Evolutionary conservation across 2,329 filamentous ascomycete species (phyloP), one percentile per base, ranked within the genome.

Genomic region (Dactylellina leptospora): DNA sequence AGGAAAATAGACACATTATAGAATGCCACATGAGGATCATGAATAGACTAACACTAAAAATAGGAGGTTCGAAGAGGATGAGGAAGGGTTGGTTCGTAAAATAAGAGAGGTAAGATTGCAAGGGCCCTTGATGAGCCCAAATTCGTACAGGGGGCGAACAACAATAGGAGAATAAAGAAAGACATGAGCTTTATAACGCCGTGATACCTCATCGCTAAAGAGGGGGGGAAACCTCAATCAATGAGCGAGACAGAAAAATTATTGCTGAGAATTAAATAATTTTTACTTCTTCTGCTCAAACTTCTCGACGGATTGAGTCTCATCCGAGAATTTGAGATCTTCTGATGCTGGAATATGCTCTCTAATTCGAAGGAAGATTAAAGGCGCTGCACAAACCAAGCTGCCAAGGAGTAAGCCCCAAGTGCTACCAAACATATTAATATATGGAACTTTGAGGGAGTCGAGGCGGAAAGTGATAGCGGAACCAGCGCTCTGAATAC

Each of bases 401-500:
- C 89, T 88, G n/a, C 84, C 89, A 0, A 84, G 85, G 11, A 96
- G 85, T 1, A 96, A 83, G 56, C 83, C 91, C 92, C 92, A 96
- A 81, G 87, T 87, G 42, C 84, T 83, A 4, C 83, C 90, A 76
- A 96, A 93, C 76, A 92, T 86, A 75, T 84, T 85, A 82, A 89
- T 87, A 81, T 86, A 96, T 0, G 88, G 82, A 28, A 85, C 84
- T 40, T 85, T 81, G 30, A 84, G 63, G 23, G 83, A 84, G 77
- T 95, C 90, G 59, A 95, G 79, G 23, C 87, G 85, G 87, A 86
- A 90, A 77, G 86, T 90, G 76, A 93, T 85, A 70, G 90, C 91
- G 2, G 88, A 88, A 76, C 91, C 92, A 25, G 90, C 91, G n/a
- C 90, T 93, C 80, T 96, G 92, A 74, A 96, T 90, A 54, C 89